These are phyloP conservation scores for Priceomyces carsonii DNA, from an alignment of 805 yeast genomes.

Conservation along the genomic window DNA sequence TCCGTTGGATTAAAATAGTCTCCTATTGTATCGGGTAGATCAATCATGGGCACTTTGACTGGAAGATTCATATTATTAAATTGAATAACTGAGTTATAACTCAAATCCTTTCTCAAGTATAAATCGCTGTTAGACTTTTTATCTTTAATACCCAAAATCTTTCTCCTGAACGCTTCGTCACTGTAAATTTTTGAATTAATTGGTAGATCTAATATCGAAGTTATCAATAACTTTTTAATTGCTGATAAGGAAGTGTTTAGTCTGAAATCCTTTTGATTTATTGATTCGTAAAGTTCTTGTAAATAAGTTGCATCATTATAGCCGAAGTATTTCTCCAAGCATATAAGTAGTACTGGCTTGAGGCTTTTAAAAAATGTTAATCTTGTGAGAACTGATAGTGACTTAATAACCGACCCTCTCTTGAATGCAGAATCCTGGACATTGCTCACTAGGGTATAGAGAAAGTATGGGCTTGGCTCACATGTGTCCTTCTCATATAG, in stretches of 20 bases:
- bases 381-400: constrained; percentile 59
- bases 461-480: constrained; percentile 47
- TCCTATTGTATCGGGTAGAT: constrained; percentile 43
- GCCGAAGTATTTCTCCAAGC: constrained; percentile 49
- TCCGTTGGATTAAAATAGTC: constrained; percentile 48
- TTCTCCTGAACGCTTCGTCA: constrained; percentile 39
- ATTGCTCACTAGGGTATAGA: constrained; percentile 55
- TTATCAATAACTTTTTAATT: constrained; percentile 38
- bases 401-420: constrained; percentile 61
- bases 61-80: constrained; percentile 47
- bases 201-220: constrained; percentile 45
- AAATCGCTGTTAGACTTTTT: constrained; percentile 27
- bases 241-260: constrained; percentile 25
- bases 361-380: constrained; percentile 54
- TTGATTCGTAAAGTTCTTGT: constrained; percentile 28
- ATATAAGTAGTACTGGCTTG: constrained; percentile 56
- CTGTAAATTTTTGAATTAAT: constrained; percentile 40
- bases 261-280: constrained; percentile 32
- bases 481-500: constrained; percentile 29
- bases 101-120: constrained; percentile 44
- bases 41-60: constrained; percentile 41
- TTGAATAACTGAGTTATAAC: constrained; percentile 39
- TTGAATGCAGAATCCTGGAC: constrained; percentile 44
- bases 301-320: constrained; percentile 19
- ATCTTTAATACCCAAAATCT: constrained; percentile 30